A percentile compares a stretch with the other conserved stretches of the same genome.
Conservation (phyloP, 1,139 yeast species). For the Candida mesenterica region DNA sequence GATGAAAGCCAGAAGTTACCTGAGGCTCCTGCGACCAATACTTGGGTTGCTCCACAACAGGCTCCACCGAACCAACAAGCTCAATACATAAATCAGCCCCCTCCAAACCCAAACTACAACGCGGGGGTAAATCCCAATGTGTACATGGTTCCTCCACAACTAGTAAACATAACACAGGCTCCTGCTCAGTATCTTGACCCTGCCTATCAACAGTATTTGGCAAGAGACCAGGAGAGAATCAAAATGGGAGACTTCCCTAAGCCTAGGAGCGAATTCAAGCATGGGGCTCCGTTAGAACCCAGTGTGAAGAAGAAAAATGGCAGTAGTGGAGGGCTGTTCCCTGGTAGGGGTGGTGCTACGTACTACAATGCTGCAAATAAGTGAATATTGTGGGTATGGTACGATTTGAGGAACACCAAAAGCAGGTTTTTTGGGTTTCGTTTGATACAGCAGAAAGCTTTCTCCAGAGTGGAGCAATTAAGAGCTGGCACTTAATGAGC, state of each 20-base stretch:
- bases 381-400: conserved; percentile 10
- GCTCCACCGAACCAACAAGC: conserved; percentile 2
- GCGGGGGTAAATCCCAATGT: too few species aligned
- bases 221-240: conserved; percentile 33
- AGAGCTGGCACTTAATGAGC: too few species aligned
- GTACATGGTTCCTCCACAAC: conserved; percentile 32
- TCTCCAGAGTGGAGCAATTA: too few species aligned
- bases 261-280: conserved; percentile 23
- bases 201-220: conserved; percentile 34
- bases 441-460: too few species aligned
- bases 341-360: conserved; percentile 39
- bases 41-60: neutral
- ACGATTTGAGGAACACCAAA: too few species aligned
- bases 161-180: conserved; percentile 37
- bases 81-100: neutral
- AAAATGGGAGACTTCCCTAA: conserved; percentile 34
- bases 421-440: too few species aligned
- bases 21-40: conserved; percentile 1
- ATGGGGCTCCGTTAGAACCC: conserved; percentile 37
- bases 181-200: conserved; percentile 40
- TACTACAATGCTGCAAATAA: conserved; percentile 40
- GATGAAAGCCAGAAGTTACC: conserved; percentile 5
- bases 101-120: conserved; percentile 5
- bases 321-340: conserved; percentile 34
- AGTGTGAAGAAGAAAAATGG: conserved; percentile 13